Evolutionary conservation across 768 basidiomycete species (phyloP).

Genomic region (Cubamyces lactineus): DNA sequence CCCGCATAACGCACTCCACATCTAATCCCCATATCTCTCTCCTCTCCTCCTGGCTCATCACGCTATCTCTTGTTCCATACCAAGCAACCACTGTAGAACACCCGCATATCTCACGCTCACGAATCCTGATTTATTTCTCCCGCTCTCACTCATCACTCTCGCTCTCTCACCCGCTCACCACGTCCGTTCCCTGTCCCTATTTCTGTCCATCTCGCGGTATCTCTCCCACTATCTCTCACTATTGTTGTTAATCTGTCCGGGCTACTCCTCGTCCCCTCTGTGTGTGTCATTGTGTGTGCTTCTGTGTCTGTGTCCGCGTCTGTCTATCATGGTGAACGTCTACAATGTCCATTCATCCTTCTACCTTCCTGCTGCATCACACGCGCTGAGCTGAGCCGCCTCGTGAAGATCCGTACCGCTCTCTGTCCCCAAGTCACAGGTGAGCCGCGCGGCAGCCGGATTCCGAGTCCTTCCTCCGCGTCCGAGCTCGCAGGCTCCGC

Average conservation of each 20-base stretch:
- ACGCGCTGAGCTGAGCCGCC: too few relatives aligned
- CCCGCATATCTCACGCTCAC: neutral
- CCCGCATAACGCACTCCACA: neutral
- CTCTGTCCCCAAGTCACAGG: too few relatives aligned
- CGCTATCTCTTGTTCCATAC: neutral
- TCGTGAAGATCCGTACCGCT: too few relatives aligned
- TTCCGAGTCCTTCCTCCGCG: too few relatives aligned
- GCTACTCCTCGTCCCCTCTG: too few relatives aligned
- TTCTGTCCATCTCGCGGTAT: neutral
- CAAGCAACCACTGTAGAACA: slow-evolving; percentile 18
- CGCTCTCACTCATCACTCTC: too few relatives aligned
- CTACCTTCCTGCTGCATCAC: too few relatives aligned
- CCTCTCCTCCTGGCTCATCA: neutral
- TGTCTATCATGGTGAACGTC: neutral
- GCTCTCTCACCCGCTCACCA: neutral
- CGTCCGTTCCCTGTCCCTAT: neutral
- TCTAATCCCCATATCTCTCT: neutral
- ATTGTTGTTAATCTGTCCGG: too few relatives aligned
- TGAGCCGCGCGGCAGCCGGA: too few relatives aligned
- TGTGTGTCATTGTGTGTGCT: neutral
- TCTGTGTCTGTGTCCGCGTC: neutral
- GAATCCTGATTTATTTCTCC: slow-evolving; percentile 9
- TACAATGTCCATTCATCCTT: too few relatives aligned
- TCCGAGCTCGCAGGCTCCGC: too few relatives aligned
- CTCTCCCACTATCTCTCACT: neutral